Evolutionary conservation across 768 basidiomycete species (phyloP).

Genomic region (Serendipita sp.): DNA sequence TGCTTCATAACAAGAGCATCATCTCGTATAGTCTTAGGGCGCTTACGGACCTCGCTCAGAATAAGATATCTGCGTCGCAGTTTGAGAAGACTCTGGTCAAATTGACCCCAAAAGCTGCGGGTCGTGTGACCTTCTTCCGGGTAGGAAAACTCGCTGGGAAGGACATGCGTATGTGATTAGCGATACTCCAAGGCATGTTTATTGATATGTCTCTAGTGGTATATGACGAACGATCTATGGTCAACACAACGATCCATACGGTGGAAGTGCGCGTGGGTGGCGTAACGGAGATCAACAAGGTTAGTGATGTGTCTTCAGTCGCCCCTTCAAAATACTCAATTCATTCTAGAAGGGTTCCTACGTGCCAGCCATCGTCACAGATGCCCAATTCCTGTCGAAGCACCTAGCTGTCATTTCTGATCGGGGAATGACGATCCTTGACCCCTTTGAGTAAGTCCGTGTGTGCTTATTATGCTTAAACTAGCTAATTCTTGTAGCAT

Average conservation of each 20-base stretch:
- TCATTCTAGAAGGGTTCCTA: not conserved
- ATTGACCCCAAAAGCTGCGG: constrained; percentile 33
- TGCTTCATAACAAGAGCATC: constrained; percentile 44
- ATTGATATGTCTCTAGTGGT: constrained; percentile 30
- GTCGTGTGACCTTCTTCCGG: constrained; percentile 45
- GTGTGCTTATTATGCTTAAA: not conserved
- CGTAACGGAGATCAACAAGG: not conserved
- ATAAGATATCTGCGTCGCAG: constrained; percentile 28
- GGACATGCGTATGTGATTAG: constrained; percentile 32
- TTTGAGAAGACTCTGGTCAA: constrained; percentile 47
- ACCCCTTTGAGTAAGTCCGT: constrained; percentile 46
- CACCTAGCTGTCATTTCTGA: too few relatives aligned
- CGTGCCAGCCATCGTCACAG: not conserved
- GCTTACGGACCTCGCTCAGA: constrained; percentile 43
- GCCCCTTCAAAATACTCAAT: not conserved
- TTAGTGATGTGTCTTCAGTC: not conserved
- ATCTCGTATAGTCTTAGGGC: constrained; percentile 56
- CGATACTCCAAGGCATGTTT: not conserved
- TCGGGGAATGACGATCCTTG: constrained; percentile 47
- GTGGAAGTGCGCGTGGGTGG: not conserved
- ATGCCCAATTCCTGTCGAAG: constrained; percentile 42
- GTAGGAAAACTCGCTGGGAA: constrained; percentile 37
- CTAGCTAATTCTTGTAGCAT: constrained; percentile 17
- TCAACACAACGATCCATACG: not conserved
- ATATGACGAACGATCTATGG: constrained; percentile 18